phyloP scores from a whole-genome alignment of 1,284 basidiomycete genomes.

The Bondarzewia mesenterica region DNA sequence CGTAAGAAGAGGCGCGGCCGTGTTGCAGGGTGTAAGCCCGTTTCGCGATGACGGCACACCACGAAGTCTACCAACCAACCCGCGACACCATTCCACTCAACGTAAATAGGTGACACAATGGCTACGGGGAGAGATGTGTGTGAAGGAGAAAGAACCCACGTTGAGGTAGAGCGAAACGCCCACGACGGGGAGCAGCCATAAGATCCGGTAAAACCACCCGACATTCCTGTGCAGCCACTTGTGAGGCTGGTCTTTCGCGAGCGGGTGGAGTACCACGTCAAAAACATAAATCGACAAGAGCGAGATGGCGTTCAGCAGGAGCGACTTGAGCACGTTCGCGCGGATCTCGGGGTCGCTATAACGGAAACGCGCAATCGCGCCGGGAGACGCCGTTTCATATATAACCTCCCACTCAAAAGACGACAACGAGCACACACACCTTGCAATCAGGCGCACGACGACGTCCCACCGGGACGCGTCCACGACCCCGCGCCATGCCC shows the following conservation, averaged over 20 bases:
- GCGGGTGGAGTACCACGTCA: slow-evolving; percentile 61
- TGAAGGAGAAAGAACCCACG: slow-evolving; percentile 33
- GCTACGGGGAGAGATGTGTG: neutral
- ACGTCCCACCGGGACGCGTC: slow-evolving; percentile 69
- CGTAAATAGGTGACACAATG: neutral
- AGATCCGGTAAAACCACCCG: slow-evolving; percentile 62
- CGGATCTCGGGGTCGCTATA: slow-evolving; percentile 66
- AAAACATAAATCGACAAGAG: slow-evolving; percentile 65
- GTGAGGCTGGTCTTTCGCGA: slow-evolving; percentile 47
- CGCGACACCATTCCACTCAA: no score
- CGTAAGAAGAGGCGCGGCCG: slow-evolving; percentile 38
- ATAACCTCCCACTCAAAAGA: neutral
- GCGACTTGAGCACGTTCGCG: slow-evolving; percentile 61
- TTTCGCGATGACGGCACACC: slow-evolving; percentile 66
- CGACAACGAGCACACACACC: slow-evolving; percentile 23
- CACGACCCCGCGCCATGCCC: slow-evolving; percentile 49
- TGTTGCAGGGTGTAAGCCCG: slow-evolving; percentile 61
- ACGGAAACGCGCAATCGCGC: neutral
- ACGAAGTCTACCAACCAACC: slow-evolving; percentile 60
- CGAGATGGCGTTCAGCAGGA: slow-evolving; percentile 62
- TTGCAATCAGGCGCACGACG: slow-evolving; percentile 44
- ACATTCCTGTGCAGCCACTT: slow-evolving; percentile 65
- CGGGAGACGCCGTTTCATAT: neutral
- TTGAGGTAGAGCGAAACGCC: slow-evolving; percentile 69
- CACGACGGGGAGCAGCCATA: slow-evolving; percentile 72